Evolutionary conservation across 768 basidiomycete species (phyloP).

Genomic region (Mycena indigotica): DNA sequence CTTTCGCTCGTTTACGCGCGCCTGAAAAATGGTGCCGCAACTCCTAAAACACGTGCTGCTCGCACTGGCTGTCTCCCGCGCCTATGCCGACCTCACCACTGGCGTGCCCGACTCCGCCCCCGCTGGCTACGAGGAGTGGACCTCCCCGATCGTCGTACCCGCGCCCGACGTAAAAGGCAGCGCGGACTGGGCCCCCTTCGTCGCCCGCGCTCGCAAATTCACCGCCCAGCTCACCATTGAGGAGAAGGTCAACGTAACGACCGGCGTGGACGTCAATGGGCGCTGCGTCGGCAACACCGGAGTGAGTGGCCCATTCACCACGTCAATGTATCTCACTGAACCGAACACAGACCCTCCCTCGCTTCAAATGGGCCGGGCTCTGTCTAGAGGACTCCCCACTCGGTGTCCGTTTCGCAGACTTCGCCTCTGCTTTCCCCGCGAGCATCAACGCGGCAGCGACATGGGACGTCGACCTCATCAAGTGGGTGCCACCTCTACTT

Average conservation of each 20-base stretch:
- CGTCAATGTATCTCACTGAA: constrained; percentile 6
- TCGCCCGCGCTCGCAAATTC: constrained; percentile 6
- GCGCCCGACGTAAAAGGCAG: constrained; percentile 1
- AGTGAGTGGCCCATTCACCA: constrained; percentile 22
- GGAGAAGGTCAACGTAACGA: constrained; percentile 32
- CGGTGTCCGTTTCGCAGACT: constrained; percentile 58
- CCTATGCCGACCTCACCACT: constrained; percentile 8
- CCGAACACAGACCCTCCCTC: constrained; percentile 26
- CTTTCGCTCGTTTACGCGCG: neutral
- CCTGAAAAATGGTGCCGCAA: neutral
- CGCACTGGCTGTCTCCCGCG: neutral
- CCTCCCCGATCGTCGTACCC: constrained; percentile 12
- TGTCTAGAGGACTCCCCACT: constrained; percentile 50
- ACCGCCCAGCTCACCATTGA: constrained; percentile 23
- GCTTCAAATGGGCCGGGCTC: constrained; percentile 27
- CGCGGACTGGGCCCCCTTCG: constrained; percentile 2
- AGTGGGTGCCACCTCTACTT: neutral
- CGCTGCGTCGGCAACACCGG: constrained; percentile 25
- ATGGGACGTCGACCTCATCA: constrained; percentile 33
- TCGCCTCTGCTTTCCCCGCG: constrained; percentile 59
- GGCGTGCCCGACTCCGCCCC: constrained; percentile 15
- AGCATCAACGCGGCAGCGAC: constrained; percentile 63
- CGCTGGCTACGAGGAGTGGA: constrained; percentile 9
- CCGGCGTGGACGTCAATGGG: constrained; percentile 26
- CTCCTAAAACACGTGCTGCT: neutral